Conservation (phyloP, 2,329 filamentous ascomycete species). For the Ceratocystis smalleyi region DNA sequence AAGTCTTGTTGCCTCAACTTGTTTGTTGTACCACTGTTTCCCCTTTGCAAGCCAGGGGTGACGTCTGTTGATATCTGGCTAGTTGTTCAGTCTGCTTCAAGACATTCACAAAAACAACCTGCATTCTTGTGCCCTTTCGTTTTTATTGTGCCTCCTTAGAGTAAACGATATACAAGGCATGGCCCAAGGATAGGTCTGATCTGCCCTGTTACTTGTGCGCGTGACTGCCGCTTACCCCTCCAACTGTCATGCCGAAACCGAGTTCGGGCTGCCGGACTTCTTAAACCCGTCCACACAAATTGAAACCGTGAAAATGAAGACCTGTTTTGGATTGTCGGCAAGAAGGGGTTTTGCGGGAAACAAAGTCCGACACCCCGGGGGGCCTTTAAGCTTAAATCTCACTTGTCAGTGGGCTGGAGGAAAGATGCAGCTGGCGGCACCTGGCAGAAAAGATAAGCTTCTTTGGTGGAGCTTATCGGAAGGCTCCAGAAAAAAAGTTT, state of each 20-base stretch:
- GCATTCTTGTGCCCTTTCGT: neutral
- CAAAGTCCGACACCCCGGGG: neutral
- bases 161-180: neutral
- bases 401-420: neutral
- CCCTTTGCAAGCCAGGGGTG: neutral
- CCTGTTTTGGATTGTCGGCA: neutral
- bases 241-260: neutral
- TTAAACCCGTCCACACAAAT: neutral
- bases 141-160: neutral
- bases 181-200: neutral
- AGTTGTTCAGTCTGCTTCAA: neutral
- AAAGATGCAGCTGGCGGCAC: neutral
- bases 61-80: neutral
- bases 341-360: neutral
- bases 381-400: neutral
- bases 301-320: neutral
- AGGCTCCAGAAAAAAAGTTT: slow-evolving; percentile 16
- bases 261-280: slow-evolving; percentile 3
- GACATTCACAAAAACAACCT: neutral
- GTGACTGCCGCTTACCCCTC: neutral
- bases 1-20: neutral
- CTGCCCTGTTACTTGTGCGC: neutral
- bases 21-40: neutral
- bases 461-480: slow-evolving; percentile 15
- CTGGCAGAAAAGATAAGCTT: slow-evolving; percentile 1